A percentile compares a stretch with the other conserved stretches of the same genome.
Evolutionary conservation across 495 filamentous ascomycete genomes (phyloP).

Genomic region (Parathielavia hyrcaniae): DNA sequence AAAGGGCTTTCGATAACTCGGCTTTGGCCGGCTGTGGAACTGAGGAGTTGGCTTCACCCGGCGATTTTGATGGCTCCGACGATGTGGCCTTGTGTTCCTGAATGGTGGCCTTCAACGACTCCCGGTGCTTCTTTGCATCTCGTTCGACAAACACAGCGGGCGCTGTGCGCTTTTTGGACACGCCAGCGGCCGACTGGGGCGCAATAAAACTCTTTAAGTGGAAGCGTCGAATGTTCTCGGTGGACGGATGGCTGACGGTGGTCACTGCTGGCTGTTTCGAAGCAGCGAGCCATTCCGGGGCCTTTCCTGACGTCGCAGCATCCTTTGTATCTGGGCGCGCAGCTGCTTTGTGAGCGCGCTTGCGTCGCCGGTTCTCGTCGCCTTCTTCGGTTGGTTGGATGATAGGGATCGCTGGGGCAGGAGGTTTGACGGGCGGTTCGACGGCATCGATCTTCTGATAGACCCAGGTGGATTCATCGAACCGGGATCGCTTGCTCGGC

Average conservation of each 20-base stretch:
- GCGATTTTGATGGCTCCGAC: neutral
- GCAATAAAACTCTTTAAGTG: conserved; percentile 41
- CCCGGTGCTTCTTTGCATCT: conserved; percentile 31
- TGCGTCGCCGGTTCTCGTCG: conserved; percentile 13
- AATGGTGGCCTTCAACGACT: conserved; percentile 7
- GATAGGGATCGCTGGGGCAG: conserved; percentile 14
- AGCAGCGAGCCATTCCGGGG: neutral
- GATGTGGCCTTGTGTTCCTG: neutral
- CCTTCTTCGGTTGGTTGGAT: conserved; percentile 23
- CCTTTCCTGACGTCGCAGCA: neutral
- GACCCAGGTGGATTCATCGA: conserved; percentile 33
- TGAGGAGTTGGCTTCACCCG: too few relatives aligned
- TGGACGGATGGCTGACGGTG: conserved; percentile 10
- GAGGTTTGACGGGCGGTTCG: conserved; percentile 4
- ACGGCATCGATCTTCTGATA: conserved; percentile 26
- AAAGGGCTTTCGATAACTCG: neutral
- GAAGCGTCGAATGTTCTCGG: conserved; percentile 35
- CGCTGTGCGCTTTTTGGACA: conserved; percentile 36
- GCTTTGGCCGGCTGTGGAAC: neutral
- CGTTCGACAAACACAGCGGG: conserved; percentile 48
- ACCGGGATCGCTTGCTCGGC: conserved; percentile 39
- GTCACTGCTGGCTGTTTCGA: neutral
- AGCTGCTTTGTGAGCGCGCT: conserved; percentile 14
- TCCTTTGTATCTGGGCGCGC: conserved; percentile 1
- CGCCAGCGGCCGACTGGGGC: conserved; percentile 21